A percentile compares a stretch with the other conserved stretches of the same genome.
phyloP scores from a whole-genome alignment of 164 flowering plant genomes.

The Aristolochia californica region DNA sequence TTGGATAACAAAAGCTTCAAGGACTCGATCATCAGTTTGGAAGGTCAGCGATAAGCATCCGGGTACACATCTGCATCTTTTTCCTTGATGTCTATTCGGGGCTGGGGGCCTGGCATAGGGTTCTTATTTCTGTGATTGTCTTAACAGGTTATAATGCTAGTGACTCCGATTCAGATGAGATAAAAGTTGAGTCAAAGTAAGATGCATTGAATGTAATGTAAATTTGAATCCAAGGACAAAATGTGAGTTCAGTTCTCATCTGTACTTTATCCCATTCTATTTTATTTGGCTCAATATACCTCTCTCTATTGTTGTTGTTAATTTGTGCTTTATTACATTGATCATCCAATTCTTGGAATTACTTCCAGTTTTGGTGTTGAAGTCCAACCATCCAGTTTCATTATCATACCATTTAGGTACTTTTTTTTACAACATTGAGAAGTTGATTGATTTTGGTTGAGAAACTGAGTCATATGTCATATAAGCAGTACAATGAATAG shows the following conservation, averaged over 20 bases:
- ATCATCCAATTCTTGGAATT: no score
- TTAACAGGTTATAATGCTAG: slow-evolving; percentile 62
- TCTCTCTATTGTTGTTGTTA: no score
- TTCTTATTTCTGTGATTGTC: not conserved
- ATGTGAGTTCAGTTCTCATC: slow-evolving; percentile 24
- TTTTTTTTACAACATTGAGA: no score
- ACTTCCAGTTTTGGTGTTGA: no score
- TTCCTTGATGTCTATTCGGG: not conserved
- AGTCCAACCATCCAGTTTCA: no score
- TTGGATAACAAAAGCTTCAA: slow-evolving; percentile 78
- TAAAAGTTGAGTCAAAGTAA: slow-evolving; percentile 18
- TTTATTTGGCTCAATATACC: no score
- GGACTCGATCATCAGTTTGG: slow-evolving; percentile 60
- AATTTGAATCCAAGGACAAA: not conserved
- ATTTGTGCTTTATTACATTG: no score
- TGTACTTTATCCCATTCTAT: not conserved
- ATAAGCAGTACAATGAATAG: no score
- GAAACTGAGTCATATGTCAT: no score
- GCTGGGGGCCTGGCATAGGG: not conserved
- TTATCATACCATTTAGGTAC: no score
- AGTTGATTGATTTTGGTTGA: no score
- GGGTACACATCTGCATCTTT: slow-evolving; percentile 19
- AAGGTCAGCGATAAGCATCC: slow-evolving; percentile 71
- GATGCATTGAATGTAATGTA: not conserved
- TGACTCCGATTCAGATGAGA: slow-evolving; percentile 68